Percentiles rank a stretch among this genome's conserved stretches.
phyloP scores from a whole-genome alignment of 768 basidiomycete species.

The Lyophyllum decastes region DNA sequence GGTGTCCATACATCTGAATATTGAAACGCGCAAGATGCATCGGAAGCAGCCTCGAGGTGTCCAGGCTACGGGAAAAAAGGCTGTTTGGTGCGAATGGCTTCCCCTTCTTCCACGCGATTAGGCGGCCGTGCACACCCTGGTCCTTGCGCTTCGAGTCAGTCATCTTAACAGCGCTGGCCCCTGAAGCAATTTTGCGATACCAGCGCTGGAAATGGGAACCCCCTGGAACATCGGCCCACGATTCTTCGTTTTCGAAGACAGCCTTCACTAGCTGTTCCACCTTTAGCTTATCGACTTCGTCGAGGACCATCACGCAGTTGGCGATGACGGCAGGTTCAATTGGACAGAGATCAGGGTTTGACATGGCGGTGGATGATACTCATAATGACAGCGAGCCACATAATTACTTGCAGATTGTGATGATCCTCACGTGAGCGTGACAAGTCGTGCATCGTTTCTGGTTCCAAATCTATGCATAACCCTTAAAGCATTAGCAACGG shows the following conservation, averaged over 20 bases:
- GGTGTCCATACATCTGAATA: conserved; percentile 22
- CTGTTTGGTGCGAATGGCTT: conserved; percentile 14
- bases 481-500: background rate
- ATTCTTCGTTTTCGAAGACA: conserved; percentile 5
- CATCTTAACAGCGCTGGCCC: conserved; percentile 5
- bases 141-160: background rate
- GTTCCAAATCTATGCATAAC: no score
- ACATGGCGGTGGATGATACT: no score
- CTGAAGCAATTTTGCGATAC: conserved; percentile 15
- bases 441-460: background rate
- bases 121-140: conserved; percentile 9
- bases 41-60: conserved; percentile 22
- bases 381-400: no score
- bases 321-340: conserved; percentile 9
- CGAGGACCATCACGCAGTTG: conserved; percentile 1
- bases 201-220: conserved; percentile 17
- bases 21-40: conserved; percentile 24
- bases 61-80: conserved; percentile 22
- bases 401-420: no score
- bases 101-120: conserved; percentile 21
- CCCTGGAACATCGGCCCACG: background rate
- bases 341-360: background rate
- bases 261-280: background rate
- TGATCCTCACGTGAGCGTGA: background rate
- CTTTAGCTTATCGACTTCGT: background rate